Percentiles rank a stretch among this genome's conserved stretches.
phyloP scores from a whole-genome alignment of 345 rosid species.

The Viola odorata region DNA sequence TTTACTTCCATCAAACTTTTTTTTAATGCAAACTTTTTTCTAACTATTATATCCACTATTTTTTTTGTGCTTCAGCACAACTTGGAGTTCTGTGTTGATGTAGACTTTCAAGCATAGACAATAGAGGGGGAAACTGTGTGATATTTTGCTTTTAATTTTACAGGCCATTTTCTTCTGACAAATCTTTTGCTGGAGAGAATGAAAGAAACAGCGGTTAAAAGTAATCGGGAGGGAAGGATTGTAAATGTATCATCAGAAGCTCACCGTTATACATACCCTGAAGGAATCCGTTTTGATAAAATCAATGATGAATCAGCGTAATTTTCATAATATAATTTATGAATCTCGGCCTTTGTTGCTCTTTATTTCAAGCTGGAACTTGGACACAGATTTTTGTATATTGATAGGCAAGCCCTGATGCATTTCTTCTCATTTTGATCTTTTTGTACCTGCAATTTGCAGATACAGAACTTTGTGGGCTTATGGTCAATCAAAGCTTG shows the following conservation, averaged over 20 bases:
- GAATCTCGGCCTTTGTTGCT: not conserved
- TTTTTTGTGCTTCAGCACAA: no score
- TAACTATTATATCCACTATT: no score
- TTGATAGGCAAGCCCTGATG: not conserved
- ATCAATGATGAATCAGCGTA: constrained; percentile 42
- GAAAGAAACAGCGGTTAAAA: constrained; percentile 39
- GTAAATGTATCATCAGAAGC: constrained; percentile 37
- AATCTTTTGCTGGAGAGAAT: constrained; percentile 40
- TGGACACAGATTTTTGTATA: not conserved
- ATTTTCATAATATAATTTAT: not conserved
- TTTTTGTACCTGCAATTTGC: constrained; percentile 6
- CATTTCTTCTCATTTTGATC: not conserved
- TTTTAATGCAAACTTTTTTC: not conserved
- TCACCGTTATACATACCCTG: constrained; percentile 32
- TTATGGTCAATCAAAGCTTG: constrained; percentile 65
- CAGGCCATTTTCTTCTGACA: constrained; percentile 53
- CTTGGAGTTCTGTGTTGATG: no score
- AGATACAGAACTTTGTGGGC: constrained; percentile 42
- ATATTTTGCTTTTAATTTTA: constrained; percentile 11
- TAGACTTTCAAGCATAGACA: not conserved
- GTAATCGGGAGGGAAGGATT: constrained; percentile 42
- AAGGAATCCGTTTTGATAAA: constrained; percentile 41
- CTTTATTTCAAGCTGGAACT: not conserved
- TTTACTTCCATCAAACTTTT: not conserved
- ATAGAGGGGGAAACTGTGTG: not conserved